Conservation (phyloP, 1,284 basidiomycete genomes). For the Hemileia vastatrix region DNA sequence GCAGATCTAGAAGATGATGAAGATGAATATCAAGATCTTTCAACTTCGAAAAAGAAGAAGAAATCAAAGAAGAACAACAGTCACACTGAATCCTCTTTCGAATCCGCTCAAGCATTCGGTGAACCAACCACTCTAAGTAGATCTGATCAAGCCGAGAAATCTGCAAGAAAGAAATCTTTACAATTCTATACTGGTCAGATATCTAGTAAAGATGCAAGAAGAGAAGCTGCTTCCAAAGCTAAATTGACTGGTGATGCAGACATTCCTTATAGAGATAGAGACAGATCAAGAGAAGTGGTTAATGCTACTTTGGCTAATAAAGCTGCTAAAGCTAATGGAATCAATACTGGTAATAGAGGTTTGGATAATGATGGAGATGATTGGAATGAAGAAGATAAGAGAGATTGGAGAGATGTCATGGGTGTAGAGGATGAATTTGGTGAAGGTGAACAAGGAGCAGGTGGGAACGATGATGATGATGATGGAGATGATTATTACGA, state of each 20-base stretch:
- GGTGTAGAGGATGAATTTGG: slow-evolving; percentile 23
- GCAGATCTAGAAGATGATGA: slow-evolving; percentile 8
- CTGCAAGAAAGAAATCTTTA: slow-evolving; percentile 31
- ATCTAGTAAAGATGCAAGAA: slow-evolving; percentile 28
- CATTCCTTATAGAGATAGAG: slow-evolving; percentile 41
- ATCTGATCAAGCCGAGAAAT: slow-evolving; percentile 36
- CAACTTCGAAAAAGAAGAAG: neutral
- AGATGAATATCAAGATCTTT: neutral
- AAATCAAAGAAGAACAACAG: no score
- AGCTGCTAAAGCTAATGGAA: slow-evolving; percentile 27
- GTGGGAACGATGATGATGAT: slow-evolving; percentile 23
- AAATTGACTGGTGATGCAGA: slow-evolving; percentile 38
- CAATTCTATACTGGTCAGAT: slow-evolving; percentile 39
- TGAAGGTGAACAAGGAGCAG: slow-evolving; percentile 18
- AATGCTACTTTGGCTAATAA: slow-evolving; percentile 35
- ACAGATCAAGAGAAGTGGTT: slow-evolving; percentile 36
- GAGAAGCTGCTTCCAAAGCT: slow-evolving; percentile 28
- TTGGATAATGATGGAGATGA: slow-evolving; percentile 27
- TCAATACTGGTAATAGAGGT: slow-evolving; percentile 3
- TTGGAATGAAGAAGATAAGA: slow-evolving; percentile 38
- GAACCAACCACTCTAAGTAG: slow-evolving; percentile 35
- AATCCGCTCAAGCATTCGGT: slow-evolving; percentile 30
- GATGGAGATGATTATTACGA: slow-evolving; percentile 41
- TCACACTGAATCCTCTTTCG: slow-evolving; percentile 22
- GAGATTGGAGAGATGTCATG: slow-evolving; percentile 39